Base-by-base conservation (phyloP, 805 yeast genomes). In the Kazachstania africana region DNA sequence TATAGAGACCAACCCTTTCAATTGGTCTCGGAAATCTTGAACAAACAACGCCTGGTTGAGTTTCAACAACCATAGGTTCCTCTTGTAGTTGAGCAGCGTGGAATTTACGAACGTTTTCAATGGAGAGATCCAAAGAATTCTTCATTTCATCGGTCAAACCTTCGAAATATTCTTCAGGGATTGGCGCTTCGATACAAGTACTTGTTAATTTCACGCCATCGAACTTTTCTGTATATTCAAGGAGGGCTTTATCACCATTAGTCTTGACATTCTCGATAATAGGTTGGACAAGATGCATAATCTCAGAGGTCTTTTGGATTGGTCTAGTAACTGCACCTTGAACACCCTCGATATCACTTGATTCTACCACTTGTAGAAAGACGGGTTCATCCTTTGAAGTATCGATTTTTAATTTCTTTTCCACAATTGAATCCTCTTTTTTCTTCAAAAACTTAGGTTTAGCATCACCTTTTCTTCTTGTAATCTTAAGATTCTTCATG, bases 391-490 rank as follows among this genome's bases (percentile, higher is more conserved):
- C 26, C n/a, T n/a, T n/a, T n/a, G n/a, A n/a, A 10, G 46, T 35
- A 6, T 36, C 42, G 26, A 43, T 41, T 33, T 38, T 36, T 9
- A 48, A 40, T n/a, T 38, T 36, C 15, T 39, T 38, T 12, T 36
- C 38, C 6, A 32, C 27, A 19, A 42, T 43, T 20, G 39, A 36
- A 8, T 40, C 29, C 25, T 45, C 45, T 16, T 45, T 41, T 21
- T 37, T 47, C 39, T 65, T 57, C 30, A 74, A 39, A 57, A 79
- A 91, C 52, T 77, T 75, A 16, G 82, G 75, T 59, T 88, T 88
- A 27, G 98, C 97, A 60, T 91, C 95, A 32, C 98, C 98, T 59
- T 76, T 79, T 54, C 98, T 72, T 60, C 98, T 74, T 3, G 94
- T 75, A 36, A 91, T 84, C 59, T 88, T 88, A 48, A 77, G 60